These are phyloP conservation scores for Cordyceps pruinosa DNA, from an alignment of 2,329 filamentous ascomycete genomes.

Conservation along the genomic window DNA sequence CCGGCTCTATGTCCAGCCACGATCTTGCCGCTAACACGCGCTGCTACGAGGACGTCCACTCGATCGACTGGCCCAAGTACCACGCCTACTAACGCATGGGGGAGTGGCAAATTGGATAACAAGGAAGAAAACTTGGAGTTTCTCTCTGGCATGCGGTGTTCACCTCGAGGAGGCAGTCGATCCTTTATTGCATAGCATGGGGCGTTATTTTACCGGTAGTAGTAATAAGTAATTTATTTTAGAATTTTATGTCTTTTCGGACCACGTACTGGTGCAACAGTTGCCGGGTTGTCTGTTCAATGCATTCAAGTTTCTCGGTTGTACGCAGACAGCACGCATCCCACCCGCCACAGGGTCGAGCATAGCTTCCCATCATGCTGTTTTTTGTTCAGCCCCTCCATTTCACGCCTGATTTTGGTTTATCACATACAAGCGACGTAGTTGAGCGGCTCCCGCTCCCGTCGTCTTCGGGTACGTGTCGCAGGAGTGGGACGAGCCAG, in stretches of 20 bases:
- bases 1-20: slow-evolving; percentile 32
- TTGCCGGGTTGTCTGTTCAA: neutral
- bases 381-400: no score
- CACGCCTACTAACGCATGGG: neutral
- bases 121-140: neutral
- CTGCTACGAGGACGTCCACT: slow-evolving; percentile 36
- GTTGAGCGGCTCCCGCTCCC: no score
- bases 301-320: no score
- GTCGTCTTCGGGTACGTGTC: neutral
- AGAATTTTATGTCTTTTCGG: neutral
- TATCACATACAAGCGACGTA: no score
- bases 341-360: no score
- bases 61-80: slow-evolving; percentile 28
- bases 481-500: neutral
- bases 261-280: neutral
- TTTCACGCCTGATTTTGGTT: no score
- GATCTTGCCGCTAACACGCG: slow-evolving; percentile 29
- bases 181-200: slow-evolving; percentile 1
- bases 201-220: neutral
- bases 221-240: neutral
- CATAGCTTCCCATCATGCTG: no score
- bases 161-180: neutral
- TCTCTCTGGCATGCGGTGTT: neutral
- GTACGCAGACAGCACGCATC: no score
- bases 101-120: neutral